phyloP scores from a whole-genome alignment of 176 grass and related monocot species.

The Eleusine coracana region DNA sequence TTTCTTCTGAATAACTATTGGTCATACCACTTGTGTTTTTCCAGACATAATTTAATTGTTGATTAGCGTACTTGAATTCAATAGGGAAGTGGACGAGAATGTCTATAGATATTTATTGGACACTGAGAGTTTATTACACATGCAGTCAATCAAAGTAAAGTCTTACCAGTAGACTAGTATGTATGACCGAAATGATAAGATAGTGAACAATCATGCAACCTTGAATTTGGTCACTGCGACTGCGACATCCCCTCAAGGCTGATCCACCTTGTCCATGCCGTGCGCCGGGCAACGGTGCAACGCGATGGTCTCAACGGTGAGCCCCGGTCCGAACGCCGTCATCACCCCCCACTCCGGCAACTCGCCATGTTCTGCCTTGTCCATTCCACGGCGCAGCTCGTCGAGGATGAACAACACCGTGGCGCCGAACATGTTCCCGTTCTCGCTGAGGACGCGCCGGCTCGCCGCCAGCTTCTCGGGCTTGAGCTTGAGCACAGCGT shows the following conservation, averaged over 20 bases:
- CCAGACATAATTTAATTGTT: too few relatives aligned
- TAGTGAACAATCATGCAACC: too few relatives aligned
- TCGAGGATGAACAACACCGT: conserved; percentile 10
- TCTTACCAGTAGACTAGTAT: not conserved
- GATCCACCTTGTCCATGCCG: not conserved
- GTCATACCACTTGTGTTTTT: too few relatives aligned
- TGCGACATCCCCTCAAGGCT: not conserved
- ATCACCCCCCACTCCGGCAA: conserved; percentile 59
- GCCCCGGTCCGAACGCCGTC: conserved; percentile 63
- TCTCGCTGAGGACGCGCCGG: conserved; percentile 50
- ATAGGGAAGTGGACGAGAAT: too few relatives aligned
- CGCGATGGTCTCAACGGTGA: conserved; percentile 65
- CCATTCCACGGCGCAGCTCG: not conserved
- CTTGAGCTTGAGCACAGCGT: conserved; percentile 34
- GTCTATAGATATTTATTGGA: too few relatives aligned
- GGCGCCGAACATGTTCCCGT: conserved; percentile 51
- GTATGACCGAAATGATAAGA: not conserved
- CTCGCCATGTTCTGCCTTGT: conserved; percentile 11
- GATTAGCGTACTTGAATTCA: too few relatives aligned
- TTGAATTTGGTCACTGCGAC: not conserved
- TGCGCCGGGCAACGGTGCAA: conserved; percentile 22
- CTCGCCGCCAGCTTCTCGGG: conserved; percentile 46
- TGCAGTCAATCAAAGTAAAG: not conserved
- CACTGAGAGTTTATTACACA: too few relatives aligned
- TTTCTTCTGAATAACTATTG: too few relatives aligned